Base-by-base conservation (phyloP, 2,329 filamentous ascomycete species). In the Clathrospora elynae region DNA sequence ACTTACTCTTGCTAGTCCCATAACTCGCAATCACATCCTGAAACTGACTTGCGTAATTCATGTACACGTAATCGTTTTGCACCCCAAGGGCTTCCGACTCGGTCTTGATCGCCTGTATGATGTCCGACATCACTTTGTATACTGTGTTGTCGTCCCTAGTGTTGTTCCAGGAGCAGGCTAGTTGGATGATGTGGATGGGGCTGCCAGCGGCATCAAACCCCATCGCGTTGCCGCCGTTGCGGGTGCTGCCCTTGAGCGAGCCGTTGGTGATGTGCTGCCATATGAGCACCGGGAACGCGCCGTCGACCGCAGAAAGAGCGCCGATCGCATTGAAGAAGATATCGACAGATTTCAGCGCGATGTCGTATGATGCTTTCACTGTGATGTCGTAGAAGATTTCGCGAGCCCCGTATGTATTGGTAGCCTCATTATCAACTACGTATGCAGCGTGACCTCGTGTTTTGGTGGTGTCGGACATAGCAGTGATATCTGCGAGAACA, bases 11-110 rank as follows among this genome's bases (percentile, higher is more conserved):
- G 6, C 45, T 55, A n/a, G 44, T 30, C 1, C 75, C 74, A 46
- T 77, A 78, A 20, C 70, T 68, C 4, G 57, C 43, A 25, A 78
- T 53, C 1, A 72, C 67, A 46, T 71, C 66, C 51, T 78, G 73
- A 42, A 62, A 72, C 56, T 66, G 62, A 38, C 65, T 66, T 5
- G 75, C 75, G 44, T 78, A 77, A 53, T 77, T 78, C 69, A 77
- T 72, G 51, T 77, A 78, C 16, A 75, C 49, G 42, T 65, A 77
- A 12, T 53, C 49, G 7, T 48, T 46, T 6, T 41, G 31, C 19
- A 61, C 19, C 2, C 47, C 47, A 22, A 44, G 13, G 4, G 19
- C 34, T 10, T 29, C 26, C 7, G 43, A 34, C 10, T 53, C 46
- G 5, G 20, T 36, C 26, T 53, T 53, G 16, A 51, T 43, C 14